Evolutionary conservation across 192 early-diverging fungal genomes (phyloP), one percentile per base, ranked within the genome.

Genomic region (Phycomyces nitens): DNA sequence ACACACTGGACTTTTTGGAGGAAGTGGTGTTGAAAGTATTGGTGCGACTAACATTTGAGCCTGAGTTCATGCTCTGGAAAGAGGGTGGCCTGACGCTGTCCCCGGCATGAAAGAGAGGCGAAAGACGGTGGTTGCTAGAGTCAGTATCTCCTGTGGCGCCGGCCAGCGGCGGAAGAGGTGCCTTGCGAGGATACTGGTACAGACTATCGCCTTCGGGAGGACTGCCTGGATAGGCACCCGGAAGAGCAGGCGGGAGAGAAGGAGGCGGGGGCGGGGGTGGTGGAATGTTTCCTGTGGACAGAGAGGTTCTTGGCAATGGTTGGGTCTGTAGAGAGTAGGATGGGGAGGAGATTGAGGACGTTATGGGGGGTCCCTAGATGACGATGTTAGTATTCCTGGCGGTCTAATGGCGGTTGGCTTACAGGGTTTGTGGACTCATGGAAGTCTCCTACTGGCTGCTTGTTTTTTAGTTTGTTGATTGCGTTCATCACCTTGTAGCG

Each of bases 401-500:
- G 29, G 7, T 34, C 29, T 34, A n/a, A n/a, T 34, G 29, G 7
- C 29, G 2, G 7, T 34, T 7, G 29, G 29, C 29, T 34, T 34
- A 34, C 29, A 34, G 7, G 29, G 29, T 7, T 34, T 5, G 29
- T 34, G 29, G 29, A 34, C 29, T 34, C 29, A 7, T 34, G 29
- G 29, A 7, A 5, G 2, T 34, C 29, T 34, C 29, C 29, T 5
- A 34, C 7, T 34, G 29, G 7, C 7, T 34, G 29, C 7, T 34
- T 34, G 29, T 64, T 53, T 59, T 65, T 75, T 29, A 91, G 68
- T 11, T 68, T 74, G 4, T 71, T 73, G 47, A 91, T 91, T 44
- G 80, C 75, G 24, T 78, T 84, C 80, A 89, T 84, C 38, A 91
- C 74, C 26, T 87, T 82, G 61, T 84, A 80, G 0, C 89, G 77